Evolutionary conservation across 352 stramenopile genomes (phyloP), one percentile per base, ranked within the genome.

Genomic region (Thraustochytrium striatum): DNA sequence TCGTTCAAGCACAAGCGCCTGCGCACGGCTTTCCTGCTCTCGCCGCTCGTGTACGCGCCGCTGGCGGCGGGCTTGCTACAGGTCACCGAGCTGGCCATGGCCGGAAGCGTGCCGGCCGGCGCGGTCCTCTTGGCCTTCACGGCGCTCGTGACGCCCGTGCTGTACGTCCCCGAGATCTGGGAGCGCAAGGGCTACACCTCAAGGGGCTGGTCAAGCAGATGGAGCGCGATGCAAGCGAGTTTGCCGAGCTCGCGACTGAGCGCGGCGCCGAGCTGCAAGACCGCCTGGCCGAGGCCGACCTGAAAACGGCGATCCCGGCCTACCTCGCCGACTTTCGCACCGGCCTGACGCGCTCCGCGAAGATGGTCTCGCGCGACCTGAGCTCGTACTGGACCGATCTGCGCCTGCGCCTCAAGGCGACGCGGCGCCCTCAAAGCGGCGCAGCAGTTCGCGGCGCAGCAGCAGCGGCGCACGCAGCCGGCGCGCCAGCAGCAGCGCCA

Each of bases 101-200:
- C 41, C n/a, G n/a, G 30, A 8, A 30, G 36, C 11, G 13, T 61
- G 11, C 11, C 44, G 1, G 2, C 30, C 19, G 41, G 61, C 30
- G 35, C 68, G 30, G 30, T 28, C 36, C 3, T 41, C 11, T 32
- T 75, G 5, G 19, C 11, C 8, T 21, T 75, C 9, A 50, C 65
- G 21, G 36, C 50, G 52, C 25, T 32, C 8, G 32, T 75, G 35
- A 75, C 65, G 5, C 65, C 65, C 21, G 32, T 75, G n/a, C 65
- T 75, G 1, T 75, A 75, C 39, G 44, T 30, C 39, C 65, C 65
- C 19, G 65, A 75, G 25, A 25, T 75, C 21, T 75, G 65, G 65
- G 47, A 55, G 47, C 47, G 47, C 16, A 25, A 55, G 47, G 16
- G 25, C 16, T 25, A 55, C 47, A 55, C n/a, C n/a, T n/a, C n/a